A percentile compares a stretch with the other conserved stretches of the same genome.
These are phyloP conservation scores for Hanseniaspora jakobsenii DNA, from an alignment of 805 yeast species.

Conservation along the genomic window DNA sequence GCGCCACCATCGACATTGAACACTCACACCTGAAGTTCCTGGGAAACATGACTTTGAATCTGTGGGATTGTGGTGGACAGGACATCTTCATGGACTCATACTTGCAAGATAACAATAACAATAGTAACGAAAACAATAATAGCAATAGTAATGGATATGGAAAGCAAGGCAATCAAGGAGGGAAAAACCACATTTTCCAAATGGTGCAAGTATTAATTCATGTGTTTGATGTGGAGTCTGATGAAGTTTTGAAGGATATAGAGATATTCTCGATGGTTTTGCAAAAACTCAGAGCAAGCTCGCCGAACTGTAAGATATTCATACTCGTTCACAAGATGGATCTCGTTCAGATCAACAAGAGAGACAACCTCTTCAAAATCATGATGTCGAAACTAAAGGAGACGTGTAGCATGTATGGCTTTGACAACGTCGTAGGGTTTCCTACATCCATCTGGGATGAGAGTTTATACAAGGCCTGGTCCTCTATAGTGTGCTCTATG, in stretches of 20 bases:
- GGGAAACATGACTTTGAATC: conserved; percentile 86
- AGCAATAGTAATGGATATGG: conserved; percentile 23
- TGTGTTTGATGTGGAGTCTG: conserved; percentile 91
- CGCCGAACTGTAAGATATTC: conserved; percentile 86
- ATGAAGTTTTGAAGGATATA: conserved; percentile 82
- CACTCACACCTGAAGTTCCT: conserved; percentile 86
- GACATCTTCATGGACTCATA: conserved; percentile 94
- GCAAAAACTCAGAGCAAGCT: conserved; percentile 65
- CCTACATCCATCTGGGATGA: conserved; percentile 98
- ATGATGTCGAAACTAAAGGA: conserved; percentile 74
- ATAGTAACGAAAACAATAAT: background rate
- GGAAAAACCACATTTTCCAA: conserved; percentile 84
- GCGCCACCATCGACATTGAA: conserved; percentile 98
- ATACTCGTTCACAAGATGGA: conserved; percentile 93
- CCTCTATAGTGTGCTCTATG: conserved; percentile 83
- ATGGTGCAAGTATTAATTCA: conserved; percentile 92
- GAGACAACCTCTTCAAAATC: conserved; percentile 69
- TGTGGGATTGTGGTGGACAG: conserved; percentile 99
- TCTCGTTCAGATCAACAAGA: conserved; percentile 71
- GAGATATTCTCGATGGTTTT: conserved; percentile 80
- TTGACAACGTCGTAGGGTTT: conserved; percentile 60
- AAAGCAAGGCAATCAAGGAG: too few species aligned
- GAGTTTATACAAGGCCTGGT: conserved; percentile 92
- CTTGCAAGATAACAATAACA: conserved; percentile 49
- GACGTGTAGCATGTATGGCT: conserved; percentile 57